Conservation (phyloP, 306 rosid species). For the Dalbergia cultrata region DNA sequence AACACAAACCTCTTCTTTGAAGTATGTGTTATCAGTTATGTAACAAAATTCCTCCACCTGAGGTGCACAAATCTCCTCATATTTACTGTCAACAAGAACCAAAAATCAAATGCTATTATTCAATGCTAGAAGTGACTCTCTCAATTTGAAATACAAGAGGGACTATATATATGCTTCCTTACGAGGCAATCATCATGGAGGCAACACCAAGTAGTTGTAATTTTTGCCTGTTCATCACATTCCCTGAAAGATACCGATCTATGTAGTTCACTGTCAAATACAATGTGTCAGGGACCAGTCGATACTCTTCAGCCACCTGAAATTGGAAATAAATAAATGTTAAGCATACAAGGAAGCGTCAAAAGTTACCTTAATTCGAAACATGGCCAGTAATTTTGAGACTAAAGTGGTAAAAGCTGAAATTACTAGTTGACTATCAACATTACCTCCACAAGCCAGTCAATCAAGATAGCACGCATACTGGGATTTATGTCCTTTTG, state of each 20-base stretch:
- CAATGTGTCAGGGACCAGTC: conserved; percentile 95
- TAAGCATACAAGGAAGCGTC: conserved; percentile 37
- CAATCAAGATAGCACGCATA: conserved; percentile 90
- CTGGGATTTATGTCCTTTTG: conserved; percentile 87
- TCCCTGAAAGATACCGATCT: conserved; percentile 93
- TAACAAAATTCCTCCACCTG: conserved; percentile 98
- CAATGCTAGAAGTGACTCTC: not conserved
- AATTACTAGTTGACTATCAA: conserved; percentile 6
- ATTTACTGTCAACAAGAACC: conserved; percentile 64
- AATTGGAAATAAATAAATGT: not conserved
- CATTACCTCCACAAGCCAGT: conserved; percentile 99
- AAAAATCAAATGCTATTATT: conserved; percentile 29
- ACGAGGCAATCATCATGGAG: conserved; percentile 99
- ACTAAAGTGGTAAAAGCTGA: not conserved
- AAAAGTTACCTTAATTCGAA: not conserved
- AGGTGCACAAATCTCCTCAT: conserved; percentile 99
- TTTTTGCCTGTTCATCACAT: conserved; percentile 81
- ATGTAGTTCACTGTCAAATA: conserved; percentile 93
- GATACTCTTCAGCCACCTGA: conserved; percentile 98
- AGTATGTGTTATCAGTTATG: conserved; percentile 93
- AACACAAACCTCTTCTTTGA: conserved; percentile 85
- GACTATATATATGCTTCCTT: conserved; percentile 47
- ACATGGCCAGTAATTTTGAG: not conserved
- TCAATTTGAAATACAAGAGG: not conserved
- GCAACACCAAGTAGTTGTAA: conserved; percentile 95